A percentile compares a stretch with the other conserved stretches of the same genome.
Conservation (phyloP, 2,329 filamentous ascomycete genomes). For the Hypomyces rosellus region DNA sequence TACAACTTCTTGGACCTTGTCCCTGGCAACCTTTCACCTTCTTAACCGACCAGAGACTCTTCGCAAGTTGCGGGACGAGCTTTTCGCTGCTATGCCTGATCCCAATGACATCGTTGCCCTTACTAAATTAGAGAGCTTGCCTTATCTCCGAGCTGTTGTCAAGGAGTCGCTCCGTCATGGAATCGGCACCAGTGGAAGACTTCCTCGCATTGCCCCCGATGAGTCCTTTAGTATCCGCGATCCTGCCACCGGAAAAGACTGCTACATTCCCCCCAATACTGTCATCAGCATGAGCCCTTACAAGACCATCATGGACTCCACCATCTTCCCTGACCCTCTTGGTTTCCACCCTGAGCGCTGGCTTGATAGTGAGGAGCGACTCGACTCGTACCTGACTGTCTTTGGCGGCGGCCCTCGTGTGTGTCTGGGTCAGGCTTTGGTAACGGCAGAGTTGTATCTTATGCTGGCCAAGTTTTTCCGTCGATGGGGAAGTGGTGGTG, state of each 20-base stretch:
- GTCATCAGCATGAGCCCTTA: conserved; percentile 33
- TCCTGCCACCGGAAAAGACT: conserved; percentile 19
- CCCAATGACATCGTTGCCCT: conserved; percentile 21
- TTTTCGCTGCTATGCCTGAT: conserved; percentile 28
- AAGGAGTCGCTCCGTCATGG: conserved; percentile 45
- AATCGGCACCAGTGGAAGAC: conserved; percentile 39
- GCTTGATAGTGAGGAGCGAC: conserved; percentile 26
- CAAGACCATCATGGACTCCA: conserved; percentile 28
- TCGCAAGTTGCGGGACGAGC: conserved; percentile 28
- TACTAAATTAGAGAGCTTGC: conserved; percentile 27
- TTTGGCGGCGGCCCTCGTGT: conserved; percentile 30
- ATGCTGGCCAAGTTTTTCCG: conserved; percentile 32
- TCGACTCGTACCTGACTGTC: conserved; percentile 28
- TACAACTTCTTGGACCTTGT: conserved; percentile 33
- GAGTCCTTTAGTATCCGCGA: conserved; percentile 27
- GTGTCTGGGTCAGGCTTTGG: conserved; percentile 33
- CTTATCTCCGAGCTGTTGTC: conserved; percentile 45
- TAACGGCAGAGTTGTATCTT: conserved; percentile 33
- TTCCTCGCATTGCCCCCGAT: conserved; percentile 42
- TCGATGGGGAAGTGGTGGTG: conserved; percentile 29
- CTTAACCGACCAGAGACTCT: conserved; percentile 25
- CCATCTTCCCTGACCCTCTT: conserved; percentile 26
- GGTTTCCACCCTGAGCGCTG: conserved; percentile 31
- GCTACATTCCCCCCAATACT: conserved; percentile 27
- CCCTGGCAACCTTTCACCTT: conserved; percentile 30